Evolutionary conservation across 1,284 basidiomycete species (phyloP), one percentile per base, ranked within the genome.

Genomic region (Psilocybe mexicana): DNA sequence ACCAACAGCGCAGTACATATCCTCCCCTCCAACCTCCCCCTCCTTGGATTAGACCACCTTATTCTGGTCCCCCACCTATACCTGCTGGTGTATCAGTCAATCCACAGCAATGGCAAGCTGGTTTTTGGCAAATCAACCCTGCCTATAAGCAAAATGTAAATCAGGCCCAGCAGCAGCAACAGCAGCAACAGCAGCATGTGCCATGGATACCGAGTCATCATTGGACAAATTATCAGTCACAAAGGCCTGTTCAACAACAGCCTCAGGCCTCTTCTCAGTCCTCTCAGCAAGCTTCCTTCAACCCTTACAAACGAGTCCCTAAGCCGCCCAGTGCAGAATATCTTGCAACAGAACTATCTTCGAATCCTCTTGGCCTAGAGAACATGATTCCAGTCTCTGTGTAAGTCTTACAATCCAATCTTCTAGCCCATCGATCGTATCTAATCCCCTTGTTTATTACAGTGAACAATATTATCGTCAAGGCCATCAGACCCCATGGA

Each of bases 341-440:
- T 69, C 81, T 86, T 68, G 77, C 77, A 2, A 81, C 79, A 3
- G 70, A 79, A 64, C 65, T 90, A 35, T 66, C 73, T 0, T 77
- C 84, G 51, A 90, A 90, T 67, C 84, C 85, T 0, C 72, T 91
- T 2, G 86, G 84, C 42, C 74, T 91, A 24, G 74, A 80, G 63
- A 79, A 83, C 55, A 88, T 90, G 86, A 47, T 25, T 6, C 59
- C 61, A 8, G 77, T 86, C 47, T 81, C 83, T 58, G 79, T 79
- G 87, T 89, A 67, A 61, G 84, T 79, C 26, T 51, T 14, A 52
- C 65, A 38, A 28, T 50, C 54, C 36, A 38, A n/a, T 47, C 42
- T 44, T 54, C 26, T 48, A 46, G 36, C 58, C 28, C 18, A 45
- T 54, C 33, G 24, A 33, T 24, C 60, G 49, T 6, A 43, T 38